phyloP scores from a whole-genome alignment of 441 rosid species.

The Breynia disticha region DNA sequence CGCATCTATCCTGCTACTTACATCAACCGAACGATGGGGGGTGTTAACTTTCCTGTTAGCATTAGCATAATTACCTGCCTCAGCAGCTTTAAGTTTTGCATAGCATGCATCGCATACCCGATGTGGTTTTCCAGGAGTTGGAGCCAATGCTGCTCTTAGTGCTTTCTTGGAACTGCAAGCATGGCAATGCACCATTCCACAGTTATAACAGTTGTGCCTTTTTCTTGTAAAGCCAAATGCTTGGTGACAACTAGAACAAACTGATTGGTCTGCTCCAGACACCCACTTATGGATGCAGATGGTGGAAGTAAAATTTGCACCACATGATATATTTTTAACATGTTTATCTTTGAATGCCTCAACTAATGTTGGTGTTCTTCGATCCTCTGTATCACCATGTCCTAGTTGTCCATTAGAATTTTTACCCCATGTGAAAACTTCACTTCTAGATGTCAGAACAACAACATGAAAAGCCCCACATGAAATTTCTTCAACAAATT shows the following conservation, averaged over 20 bases:
- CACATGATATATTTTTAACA: constrained; percentile 85
- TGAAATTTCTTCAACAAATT: constrained; percentile 81
- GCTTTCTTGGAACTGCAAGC: constrained; percentile 83
- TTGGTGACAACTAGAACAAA: constrained; percentile 95
- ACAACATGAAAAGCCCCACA: constrained; percentile 98
- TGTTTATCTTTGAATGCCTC: constrained; percentile 95
- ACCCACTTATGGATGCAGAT: constrained; percentile 97
- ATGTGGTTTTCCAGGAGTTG: constrained; percentile 82
- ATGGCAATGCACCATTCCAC: constrained; percentile 95
- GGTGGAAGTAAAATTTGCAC: constrained; percentile 82
- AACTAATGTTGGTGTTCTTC: constrained; percentile 65
- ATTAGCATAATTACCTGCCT: no score
- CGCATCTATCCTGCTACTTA: constrained; percentile 69
- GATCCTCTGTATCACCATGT: constrained; percentile 88
- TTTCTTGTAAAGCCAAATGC: constrained; percentile 91
- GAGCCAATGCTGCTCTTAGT: constrained; percentile 93
- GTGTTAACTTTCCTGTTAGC: no score
- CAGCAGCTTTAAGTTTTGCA: constrained; percentile 56
- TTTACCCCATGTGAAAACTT: constrained; percentile 98
- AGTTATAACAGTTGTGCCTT: constrained; percentile 94
- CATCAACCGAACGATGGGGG: constrained; percentile 56
- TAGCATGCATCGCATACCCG: constrained; percentile 90
- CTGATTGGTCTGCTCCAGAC: constrained; percentile 87
- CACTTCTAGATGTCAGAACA: constrained; percentile 79
- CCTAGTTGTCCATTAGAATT: constrained; percentile 94